Percentiles rank a stretch among this genome's conserved stretches.
Evolutionary conservation across 1,284 basidiomycete species (phyloP).

Genomic region (Anthracocystis walkeri): DNA sequence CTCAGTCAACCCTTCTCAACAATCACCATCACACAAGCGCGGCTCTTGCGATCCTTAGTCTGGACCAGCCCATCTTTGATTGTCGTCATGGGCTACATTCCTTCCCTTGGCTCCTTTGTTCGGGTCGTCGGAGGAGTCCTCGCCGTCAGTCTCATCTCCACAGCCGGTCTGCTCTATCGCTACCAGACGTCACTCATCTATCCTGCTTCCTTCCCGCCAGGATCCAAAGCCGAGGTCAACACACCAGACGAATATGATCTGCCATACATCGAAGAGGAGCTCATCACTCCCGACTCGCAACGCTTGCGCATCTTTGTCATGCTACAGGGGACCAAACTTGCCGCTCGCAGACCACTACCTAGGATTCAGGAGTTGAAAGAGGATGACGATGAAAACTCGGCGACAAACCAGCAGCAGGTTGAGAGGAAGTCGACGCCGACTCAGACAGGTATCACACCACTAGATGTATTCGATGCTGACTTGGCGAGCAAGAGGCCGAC

Average conservation of each 20-base stretch:
- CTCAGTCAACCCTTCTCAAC: background rate
- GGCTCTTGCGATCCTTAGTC: background rate
- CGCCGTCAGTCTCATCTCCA: slow-evolving; percentile 56
- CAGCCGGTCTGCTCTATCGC: slow-evolving; percentile 64
- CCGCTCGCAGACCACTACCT: slow-evolving; percentile 4
- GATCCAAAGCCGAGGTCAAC: slow-evolving; percentile 59
- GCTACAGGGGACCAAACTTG: slow-evolving; percentile 51
- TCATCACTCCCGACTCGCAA: slow-evolving; percentile 64
- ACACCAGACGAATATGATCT: slow-evolving; percentile 64
- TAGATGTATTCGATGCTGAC: slow-evolving; percentile 30
- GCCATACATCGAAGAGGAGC: slow-evolving; percentile 58
- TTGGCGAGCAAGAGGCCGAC: slow-evolving; percentile 54
- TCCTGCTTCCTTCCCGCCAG: slow-evolving; percentile 61
- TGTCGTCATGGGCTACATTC: slow-evolving; percentile 47
- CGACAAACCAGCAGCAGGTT: slow-evolving; percentile 2
- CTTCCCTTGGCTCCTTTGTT: slow-evolving; percentile 39
- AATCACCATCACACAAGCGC: slow-evolving; percentile 1
- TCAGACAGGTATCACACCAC: slow-evolving; percentile 19
- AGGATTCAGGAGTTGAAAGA: slow-evolving; percentile 15
- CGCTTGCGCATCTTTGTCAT: slow-evolving; percentile 61
- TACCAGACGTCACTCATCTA: slow-evolving; percentile 68
- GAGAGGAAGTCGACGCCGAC: slow-evolving; percentile 35
- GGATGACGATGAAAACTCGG: slow-evolving; percentile 18
- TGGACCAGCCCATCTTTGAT: too few relatives aligned
- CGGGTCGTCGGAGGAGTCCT: slow-evolving; percentile 52